phyloP scores from a whole-genome alignment of 1,139 yeast genomes.

The Candida freyschussii region DNA sequence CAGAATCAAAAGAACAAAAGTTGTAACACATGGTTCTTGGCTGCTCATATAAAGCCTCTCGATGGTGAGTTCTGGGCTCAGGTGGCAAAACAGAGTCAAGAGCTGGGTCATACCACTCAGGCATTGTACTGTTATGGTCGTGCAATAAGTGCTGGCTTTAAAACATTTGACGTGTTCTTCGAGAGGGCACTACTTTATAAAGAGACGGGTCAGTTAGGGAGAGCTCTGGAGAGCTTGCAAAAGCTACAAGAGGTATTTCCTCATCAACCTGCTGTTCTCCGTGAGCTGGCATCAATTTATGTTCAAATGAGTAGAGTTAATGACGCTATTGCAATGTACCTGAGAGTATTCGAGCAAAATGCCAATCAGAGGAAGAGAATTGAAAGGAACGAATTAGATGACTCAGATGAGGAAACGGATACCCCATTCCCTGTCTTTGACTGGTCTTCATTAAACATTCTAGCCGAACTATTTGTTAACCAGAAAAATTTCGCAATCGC shows the following conservation, averaged over 20 bases:
- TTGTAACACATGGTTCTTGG: slow-evolving; percentile 76
- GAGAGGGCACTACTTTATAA: slow-evolving; percentile 64
- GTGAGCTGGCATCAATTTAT: slow-evolving; percentile 73
- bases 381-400: slow-evolving; percentile 14
- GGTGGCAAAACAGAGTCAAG: slow-evolving; percentile 72
- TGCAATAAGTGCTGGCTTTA: slow-evolving; percentile 58
- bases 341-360: slow-evolving; percentile 58
- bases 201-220: slow-evolving; percentile 56
- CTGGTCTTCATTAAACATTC: slow-evolving; percentile 84
- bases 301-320: slow-evolving; percentile 68
- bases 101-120: slow-evolving; percentile 69
- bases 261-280: slow-evolving; percentile 52
- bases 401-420: slow-evolving; percentile 18
- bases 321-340: slow-evolving; percentile 79
- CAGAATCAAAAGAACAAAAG: slow-evolving; percentile 67
- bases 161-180: slow-evolving; percentile 49
- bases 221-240: slow-evolving; percentile 75
- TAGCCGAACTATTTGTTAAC: slow-evolving; percentile 71
- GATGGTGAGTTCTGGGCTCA: slow-evolving; percentile 81
- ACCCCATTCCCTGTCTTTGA: slow-evolving; percentile 47
- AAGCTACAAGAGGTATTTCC: slow-evolving; percentile 60
- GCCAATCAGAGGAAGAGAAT: slow-evolving; percentile 27
- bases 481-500: slow-evolving; percentile 64
- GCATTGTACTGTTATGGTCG: slow-evolving; percentile 79
- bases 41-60: slow-evolving; percentile 75